Base-by-base conservation (phyloP, 805 yeast species). In the Lipomyces starkeyi region DNA sequence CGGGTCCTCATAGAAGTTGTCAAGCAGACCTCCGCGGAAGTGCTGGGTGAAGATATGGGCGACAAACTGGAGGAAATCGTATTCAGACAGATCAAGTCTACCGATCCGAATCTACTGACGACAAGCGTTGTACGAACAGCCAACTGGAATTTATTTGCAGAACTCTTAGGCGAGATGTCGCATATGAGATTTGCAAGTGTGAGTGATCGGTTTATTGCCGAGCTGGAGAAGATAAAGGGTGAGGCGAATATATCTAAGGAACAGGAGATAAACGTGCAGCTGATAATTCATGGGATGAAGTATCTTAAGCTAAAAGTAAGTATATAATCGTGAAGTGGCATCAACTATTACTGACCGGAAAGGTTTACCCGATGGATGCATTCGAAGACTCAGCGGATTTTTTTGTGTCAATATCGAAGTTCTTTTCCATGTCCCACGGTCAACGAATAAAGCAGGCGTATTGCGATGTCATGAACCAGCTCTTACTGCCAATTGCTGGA, bases 341-440 rank as follows among this genome's bases (percentile, higher is more conserved):
- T 32, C 22, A 61, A 27, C 52, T 25, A 55, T 32, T 32, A 54
- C 25, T 25, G 9, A 22, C 29, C 20, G 22, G 11, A 17, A 43
- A 69, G 61, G 89, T 93, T 71, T 91, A 91, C 71, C 98, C 99
- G 0, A 82, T 94, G 71, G 98, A 95, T 68, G 85, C 83, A 52
- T 89, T 96, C 74, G 99, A 95, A 78, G 98, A 95, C 73, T 86
- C 93, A 71, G 97, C 98, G 0, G 97, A 92, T 69, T 95, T 94
- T 75, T 80, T 94, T 69, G 89, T 88, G 69, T 91, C 97, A 17
- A 78, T 95, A 54, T 91, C 94, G 1, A 93, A 94, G 75, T 95
- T 95, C 74, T 93, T 90, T 77, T 79, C 82, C 54, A 81, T 83
- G 56, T 84, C 96, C 1, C 86, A 84, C 52, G 90, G 89, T 70